Evolutionary conservation across 2,329 filamentous ascomycete species (phyloP), one percentile per base, ranked within the genome.

Genomic region (Alternaria gansuensis): DNA sequence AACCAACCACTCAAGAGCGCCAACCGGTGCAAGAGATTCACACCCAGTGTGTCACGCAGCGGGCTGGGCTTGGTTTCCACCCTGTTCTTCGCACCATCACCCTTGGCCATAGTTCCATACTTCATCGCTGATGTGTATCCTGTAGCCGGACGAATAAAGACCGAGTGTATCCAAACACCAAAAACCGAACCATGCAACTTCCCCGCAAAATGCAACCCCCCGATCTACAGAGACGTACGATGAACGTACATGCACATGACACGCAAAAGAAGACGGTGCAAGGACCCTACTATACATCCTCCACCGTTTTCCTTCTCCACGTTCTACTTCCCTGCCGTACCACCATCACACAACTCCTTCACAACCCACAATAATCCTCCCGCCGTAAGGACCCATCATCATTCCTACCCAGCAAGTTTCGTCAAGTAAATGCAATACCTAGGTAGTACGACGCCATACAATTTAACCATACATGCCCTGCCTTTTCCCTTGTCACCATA

Each of bases 1-100:
- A 39, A 31, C 43, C 43, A 54, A 50, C 50, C 40, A 46, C 21
- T 26, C 44, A 36, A 48, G 23, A 17, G 37, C 36, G 50, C 50
- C 50, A 53, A 51, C 57, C 58, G 49, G 44, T 57, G 52, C 46
- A 59, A 54, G 54, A 57, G 34, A 48, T 51, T 50, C 51, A 58
- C 51, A 44, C 61, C 44, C 28, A 39, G 17, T 13, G 36, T 40
- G 37, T 48, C 55, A 49, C 50, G 55, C 43, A 54, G 36, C 43
- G 26, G 36, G 39, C 39, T 41, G 17, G 31, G 41, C 36, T 29
- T 53, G 37, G 14, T n/a, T 14, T 29, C 55, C 43, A 23, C 43
- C 43, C 17, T 51, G 37, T 23, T 24, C 31, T 28, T 26, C 36
- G n/a, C 46, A 43, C 44, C 39, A 39, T 39, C 24, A 54, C 31